phyloP scores from a whole-genome alignment of 2,329 filamentous ascomycete genomes.

The Microsporum canis region DNA sequence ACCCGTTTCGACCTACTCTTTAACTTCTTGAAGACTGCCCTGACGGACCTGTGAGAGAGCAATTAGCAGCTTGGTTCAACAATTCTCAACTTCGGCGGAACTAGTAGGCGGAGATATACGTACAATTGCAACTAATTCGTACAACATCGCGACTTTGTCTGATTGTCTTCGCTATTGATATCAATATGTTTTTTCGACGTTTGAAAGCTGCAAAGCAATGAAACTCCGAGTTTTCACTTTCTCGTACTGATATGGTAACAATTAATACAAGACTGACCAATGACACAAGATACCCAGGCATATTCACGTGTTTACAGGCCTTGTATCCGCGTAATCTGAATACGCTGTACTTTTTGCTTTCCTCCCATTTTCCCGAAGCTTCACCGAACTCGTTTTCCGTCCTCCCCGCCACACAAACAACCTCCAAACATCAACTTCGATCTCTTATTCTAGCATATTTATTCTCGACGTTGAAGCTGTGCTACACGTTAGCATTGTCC shows the following conservation, averaged over 20 bases:
- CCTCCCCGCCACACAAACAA: slow-evolving; percentile 1
- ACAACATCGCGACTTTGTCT: slow-evolving; percentile 56
- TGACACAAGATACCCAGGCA: too few relatives aligned
- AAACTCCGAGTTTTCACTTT: background rate
- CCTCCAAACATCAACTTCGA: background rate
- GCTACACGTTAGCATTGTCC: background rate
- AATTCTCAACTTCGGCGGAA: background rate
- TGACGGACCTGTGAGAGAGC: slow-evolving; percentile 62
- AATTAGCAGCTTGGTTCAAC: background rate
- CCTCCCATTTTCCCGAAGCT: background rate
- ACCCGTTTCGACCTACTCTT: slow-evolving; percentile 55
- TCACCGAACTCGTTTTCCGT: slow-evolving; percentile 3
- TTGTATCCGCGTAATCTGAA: background rate
- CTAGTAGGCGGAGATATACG: slow-evolving; percentile 25
- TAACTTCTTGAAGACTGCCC: slow-evolving; percentile 79
- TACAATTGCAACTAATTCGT: slow-evolving; percentile 94
- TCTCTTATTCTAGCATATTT: background rate
- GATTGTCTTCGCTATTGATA: background rate
- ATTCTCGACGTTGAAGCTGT: background rate
- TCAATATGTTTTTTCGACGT: background rate
- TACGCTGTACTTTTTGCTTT: background rate
- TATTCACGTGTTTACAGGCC: background rate
- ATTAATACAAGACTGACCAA: background rate
- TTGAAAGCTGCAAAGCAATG: background rate
- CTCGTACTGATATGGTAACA: background rate